phyloP scores from a whole-genome alignment of 23 red algal species.

The Gracilaria domingensis region DNA sequence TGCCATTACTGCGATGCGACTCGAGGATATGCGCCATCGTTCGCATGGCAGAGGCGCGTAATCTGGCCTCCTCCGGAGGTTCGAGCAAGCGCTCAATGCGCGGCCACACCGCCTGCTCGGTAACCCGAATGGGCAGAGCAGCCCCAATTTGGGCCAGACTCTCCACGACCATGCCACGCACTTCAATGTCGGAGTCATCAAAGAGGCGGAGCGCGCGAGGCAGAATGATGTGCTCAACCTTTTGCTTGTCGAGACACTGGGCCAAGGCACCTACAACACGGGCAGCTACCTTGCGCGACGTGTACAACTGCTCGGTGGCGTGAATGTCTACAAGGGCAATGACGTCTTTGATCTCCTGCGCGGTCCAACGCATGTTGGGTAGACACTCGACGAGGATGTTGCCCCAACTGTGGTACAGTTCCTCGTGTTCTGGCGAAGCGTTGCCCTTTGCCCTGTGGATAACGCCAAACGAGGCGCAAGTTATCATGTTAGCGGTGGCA shows the following conservation, averaged over 20 bases:
- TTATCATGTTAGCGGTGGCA: constrained; percentile 68
- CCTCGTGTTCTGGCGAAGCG: constrained; percentile 55
- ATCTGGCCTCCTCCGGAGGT: constrained; percentile 62
- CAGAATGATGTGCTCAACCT: constrained; percentile 75
- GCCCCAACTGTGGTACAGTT: constrained; percentile 71
- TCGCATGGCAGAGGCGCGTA: constrained; percentile 74
- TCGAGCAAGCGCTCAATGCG: constrained; percentile 64
- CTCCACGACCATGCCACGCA: constrained; percentile 77
- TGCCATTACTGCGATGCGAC: constrained; percentile 59
- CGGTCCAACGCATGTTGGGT: constrained; percentile 74
- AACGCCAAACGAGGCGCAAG: constrained; percentile 68
- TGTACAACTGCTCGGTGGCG: constrained; percentile 60
- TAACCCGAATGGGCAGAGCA: constrained; percentile 63
- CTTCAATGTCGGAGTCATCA: constrained; percentile 75
- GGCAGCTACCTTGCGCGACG: constrained; percentile 75
- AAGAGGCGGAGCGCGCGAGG: constrained; percentile 69
- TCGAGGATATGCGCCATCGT: constrained; percentile 87
- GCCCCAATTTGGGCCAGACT: constrained; percentile 74
- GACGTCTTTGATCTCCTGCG: constrained; percentile 64
- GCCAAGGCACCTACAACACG: constrained; percentile 76
- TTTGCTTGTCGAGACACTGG: constrained; percentile 51
- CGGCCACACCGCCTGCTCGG: constrained; percentile 69
- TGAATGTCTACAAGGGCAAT: constrained; percentile 74
- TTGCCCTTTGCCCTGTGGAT: constrained; percentile 51
- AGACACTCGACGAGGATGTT: constrained; percentile 77